These are phyloP conservation scores for Leucocoprinus leucothites DNA, from an alignment of 768 basidiomycete species.

Conservation along the genomic window DNA sequence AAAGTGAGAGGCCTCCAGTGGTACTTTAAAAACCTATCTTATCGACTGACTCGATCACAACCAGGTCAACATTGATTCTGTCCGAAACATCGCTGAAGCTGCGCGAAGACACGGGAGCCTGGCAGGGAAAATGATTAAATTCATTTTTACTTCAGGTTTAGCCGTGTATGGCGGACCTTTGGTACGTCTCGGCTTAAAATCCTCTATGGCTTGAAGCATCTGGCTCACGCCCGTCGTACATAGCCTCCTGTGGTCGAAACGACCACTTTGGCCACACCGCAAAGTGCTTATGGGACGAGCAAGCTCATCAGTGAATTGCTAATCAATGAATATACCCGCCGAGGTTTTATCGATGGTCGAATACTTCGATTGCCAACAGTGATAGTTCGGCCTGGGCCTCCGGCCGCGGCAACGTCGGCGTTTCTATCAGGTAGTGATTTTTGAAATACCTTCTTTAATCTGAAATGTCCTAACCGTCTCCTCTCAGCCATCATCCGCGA, in stretches of 20 bases:
- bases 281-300: constrained; percentile 54
- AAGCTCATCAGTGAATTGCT: constrained; percentile 55
- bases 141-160: constrained; percentile 57
- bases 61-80: constrained; percentile 56
- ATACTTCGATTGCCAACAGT: constrained; percentile 61
- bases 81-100: constrained; percentile 39
- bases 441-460: neutral
- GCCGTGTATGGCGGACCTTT: constrained; percentile 59
- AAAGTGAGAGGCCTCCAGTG: too few species aligned
- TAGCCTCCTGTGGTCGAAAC: constrained; percentile 42
- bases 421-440: constrained; percentile 49
- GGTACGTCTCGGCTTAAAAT: too few species aligned
- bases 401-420: constrained; percentile 50
- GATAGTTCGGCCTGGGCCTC: constrained; percentile 51
- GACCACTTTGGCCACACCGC: constrained; percentile 49
- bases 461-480: neutral
- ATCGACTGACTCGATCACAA: neutral
- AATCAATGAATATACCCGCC: constrained; percentile 57
- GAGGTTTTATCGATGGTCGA: constrained; percentile 56
- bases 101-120: constrained; percentile 24
- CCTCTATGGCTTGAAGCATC: too few species aligned
- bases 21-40: too few species aligned
- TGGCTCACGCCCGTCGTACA: neutral
- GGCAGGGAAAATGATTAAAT: constrained; percentile 34
- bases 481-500: constrained; percentile 49